A percentile compares a stretch with the other conserved stretches of the same genome.
phyloP scores from a whole-genome alignment of 371 early-diverging fungal genomes.

The Blakeslea trispora region DNA sequence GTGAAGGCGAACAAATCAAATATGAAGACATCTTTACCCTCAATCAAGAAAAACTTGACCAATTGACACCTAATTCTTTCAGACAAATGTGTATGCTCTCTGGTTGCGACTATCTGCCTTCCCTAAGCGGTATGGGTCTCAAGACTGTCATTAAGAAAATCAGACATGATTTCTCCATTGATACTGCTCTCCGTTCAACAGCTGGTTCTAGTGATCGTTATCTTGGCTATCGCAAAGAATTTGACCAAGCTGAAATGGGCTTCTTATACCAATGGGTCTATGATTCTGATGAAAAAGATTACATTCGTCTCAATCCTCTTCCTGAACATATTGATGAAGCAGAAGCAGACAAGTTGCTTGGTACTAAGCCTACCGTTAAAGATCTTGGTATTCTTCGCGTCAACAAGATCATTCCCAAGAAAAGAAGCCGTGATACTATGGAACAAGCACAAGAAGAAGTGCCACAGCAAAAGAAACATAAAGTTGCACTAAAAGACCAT shows the following conservation, averaged over 20 bases:
- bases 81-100: conserved; percentile 83
- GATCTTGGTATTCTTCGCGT: neutral
- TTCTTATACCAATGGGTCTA: conserved; percentile 85
- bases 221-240: conserved; percentile 60
- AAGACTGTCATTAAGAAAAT: conserved; percentile 63
- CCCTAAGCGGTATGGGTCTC: conserved; percentile 84
- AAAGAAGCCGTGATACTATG: no score
- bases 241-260: conserved; percentile 72
- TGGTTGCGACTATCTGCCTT: conserved; percentile 95
- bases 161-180: neutral
- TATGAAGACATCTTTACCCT: conserved; percentile 1
- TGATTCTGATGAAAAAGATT: conserved; percentile 49
- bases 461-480: no score
- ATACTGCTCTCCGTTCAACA: neutral
- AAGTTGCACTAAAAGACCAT: no score
- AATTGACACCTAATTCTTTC: neutral
- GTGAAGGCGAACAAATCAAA: conserved; percentile 34
- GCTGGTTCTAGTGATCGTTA: neutral
- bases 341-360: conserved; percentile 1
- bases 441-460: no score
- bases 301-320: conserved; percentile 61
- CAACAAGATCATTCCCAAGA: neutral
- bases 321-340: conserved; percentile 30
- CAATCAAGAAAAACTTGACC: neutral
- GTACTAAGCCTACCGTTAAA: neutral